Percentiles rank a stretch among this genome's conserved stretches.
Evolutionary conservation across 352 stramenopile species (phyloP).

Genomic region (Phytophthora hybrid): DNA sequence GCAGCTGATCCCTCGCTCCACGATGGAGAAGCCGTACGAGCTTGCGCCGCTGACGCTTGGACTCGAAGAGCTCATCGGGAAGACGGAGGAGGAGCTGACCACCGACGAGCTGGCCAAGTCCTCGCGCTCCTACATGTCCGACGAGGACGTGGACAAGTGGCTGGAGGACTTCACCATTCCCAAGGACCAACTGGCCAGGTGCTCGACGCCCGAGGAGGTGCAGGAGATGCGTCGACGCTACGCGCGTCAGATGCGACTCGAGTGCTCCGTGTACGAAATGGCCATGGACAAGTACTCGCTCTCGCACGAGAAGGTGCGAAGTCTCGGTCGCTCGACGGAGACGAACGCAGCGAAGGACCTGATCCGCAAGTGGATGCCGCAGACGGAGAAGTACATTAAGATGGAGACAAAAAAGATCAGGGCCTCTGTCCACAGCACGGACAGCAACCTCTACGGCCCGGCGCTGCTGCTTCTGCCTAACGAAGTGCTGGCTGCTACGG

Average conservation of each 20-base stretch:
- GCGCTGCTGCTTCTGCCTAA: constrained; percentile 67
- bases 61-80: constrained; percentile 32
- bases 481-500: constrained; percentile 64
- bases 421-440: constrained; percentile 50
- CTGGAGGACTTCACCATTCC: constrained; percentile 69
- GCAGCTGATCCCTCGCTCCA: constrained; percentile 54
- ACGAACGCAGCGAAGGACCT: constrained; percentile 72
- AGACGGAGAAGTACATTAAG: constrained; percentile 51
- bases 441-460: constrained; percentile 80
- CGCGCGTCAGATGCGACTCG: constrained; percentile 77
- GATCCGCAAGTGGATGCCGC: constrained; percentile 68
- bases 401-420: constrained; percentile 64
- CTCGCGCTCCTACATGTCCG: constrained; percentile 58
- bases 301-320: constrained; percentile 57
- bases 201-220: constrained; percentile 53
- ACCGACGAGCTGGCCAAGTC: constrained; percentile 19
- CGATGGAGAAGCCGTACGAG: constrained; percentile 50
- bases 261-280: constrained; percentile 87
- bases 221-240: constrained; percentile 72
- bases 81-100: constrained; percentile 20
- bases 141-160: constrained; percentile 83
- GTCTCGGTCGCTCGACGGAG: constrained; percentile 54
- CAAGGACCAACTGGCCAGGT: constrained; percentile 55
- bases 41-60: constrained; percentile 35
- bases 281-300: constrained; percentile 71